Evolutionary conservation across 768 basidiomycete genomes (phyloP), one percentile per base, ranked within the genome.

Genomic region (Tylopilus rubrobrunneus): DNA sequence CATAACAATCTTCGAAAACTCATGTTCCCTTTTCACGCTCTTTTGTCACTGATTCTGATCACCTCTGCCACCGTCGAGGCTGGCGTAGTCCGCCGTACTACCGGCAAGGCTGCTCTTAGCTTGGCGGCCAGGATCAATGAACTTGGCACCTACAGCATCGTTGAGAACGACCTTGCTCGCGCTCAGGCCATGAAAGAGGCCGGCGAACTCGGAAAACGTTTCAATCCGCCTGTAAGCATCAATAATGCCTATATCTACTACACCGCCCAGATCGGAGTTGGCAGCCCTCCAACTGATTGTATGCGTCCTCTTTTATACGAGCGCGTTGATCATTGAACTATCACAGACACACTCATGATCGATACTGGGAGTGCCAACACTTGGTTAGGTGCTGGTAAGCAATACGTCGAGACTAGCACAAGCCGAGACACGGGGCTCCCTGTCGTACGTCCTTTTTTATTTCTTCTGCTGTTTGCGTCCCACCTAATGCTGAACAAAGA

Each of bases 231-330:
- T 8, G 1, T 58, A 19, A 29, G 39, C 2, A 52, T 60, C 8
- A 57, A 60, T 5, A 73, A 72, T 43, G 34, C 41, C 12, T 49
- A 29, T 6, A 56, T 68, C 0, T 34, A 3, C 21, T 74, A 73
- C 44, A 61, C 60, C 6, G 66, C 63, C 0, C 15, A 69, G 57
- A 59, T 69, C 29, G 57, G 58, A 9, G 9, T 70, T 5, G 68
- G 68, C 25, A 48, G n/a, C 4, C 66, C 68, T 10, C 21, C 61
- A 5, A 67, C 64, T 3, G 33, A 60, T 31, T 67, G 69, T 72
- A 31, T 36, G 67, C 54, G 25, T 31, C 5, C 17, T 8, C 8
- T 28, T 37, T 3, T 37, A n/a, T 37, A 17, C 37, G n/a, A 15
- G 37, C 7, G n/a, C 15, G 19, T 33, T 42, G 17, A 40, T 5